These are phyloP conservation scores for Coriaria nepalensis DNA, from an alignment of 306 rosid species.

Conservation along the genomic window DNA sequence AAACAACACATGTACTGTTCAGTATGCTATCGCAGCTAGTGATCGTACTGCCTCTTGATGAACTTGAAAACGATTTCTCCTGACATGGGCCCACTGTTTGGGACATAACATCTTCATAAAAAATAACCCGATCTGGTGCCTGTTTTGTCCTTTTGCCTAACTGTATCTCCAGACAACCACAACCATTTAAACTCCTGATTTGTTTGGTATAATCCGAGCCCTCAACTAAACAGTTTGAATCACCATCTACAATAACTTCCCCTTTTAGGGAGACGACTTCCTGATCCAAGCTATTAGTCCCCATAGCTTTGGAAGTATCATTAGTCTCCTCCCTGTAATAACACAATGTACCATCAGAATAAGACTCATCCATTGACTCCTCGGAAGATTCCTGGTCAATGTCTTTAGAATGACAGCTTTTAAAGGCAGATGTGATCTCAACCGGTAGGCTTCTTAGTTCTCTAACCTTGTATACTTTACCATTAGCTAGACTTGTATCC, in stretches of 20 bases:
- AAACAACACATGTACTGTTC: conserved; percentile 20
- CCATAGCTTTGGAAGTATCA: conserved; percentile 15
- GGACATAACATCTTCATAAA: conserved; percentile 16
- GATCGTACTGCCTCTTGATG: conserved; percentile 25
- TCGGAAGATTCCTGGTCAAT: conserved; percentile 28
- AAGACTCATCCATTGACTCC: conserved; percentile 30
- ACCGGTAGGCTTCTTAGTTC: conserved; percentile 58
- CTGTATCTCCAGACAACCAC: too few relatives aligned
- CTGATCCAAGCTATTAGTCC: conserved; percentile 10
- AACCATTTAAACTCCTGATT: neutral
- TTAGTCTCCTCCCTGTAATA: conserved; percentile 21
- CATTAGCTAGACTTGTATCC: conserved; percentile 59
- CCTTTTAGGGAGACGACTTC: conserved; percentile 14
- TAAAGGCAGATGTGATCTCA: conserved; percentile 23
- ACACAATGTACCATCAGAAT: conserved; percentile 24
- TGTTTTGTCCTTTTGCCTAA: conserved; percentile 5
- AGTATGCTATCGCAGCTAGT: conserved; percentile 19
- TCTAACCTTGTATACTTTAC: conserved; percentile 32
- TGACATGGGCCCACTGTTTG: conserved; percentile 14
- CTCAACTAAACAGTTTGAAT: conserved; percentile 24
- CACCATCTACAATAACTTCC: conserved; percentile 19
- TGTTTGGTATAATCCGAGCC: conserved; percentile 12
- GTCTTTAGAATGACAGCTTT: conserved; percentile 26
- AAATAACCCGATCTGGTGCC: conserved; percentile 20
- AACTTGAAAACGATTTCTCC: conserved; percentile 24